phyloP scores from a whole-genome alignment of 306 rosid species.

The Oxytropis ochrocephala region DNA sequence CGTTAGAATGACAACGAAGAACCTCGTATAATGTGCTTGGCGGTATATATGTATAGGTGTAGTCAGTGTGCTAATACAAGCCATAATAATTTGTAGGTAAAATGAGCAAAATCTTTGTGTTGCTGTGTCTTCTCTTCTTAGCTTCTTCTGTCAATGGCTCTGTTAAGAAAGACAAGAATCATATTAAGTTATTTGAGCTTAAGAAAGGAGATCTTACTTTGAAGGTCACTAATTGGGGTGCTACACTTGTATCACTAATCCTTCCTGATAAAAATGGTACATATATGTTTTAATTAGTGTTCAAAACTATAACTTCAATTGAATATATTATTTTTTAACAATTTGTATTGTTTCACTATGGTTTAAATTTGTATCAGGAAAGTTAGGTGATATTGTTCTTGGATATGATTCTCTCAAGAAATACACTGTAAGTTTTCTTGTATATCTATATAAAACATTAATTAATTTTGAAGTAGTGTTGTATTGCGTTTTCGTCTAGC shows the following conservation, averaged over 20 bases:
- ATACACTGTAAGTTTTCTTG: constrained; percentile 36
- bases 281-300: background rate
- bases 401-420: constrained; percentile 55
- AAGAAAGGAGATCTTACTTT: constrained; percentile 31
- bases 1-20: background rate
- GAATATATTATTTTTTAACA: background rate
- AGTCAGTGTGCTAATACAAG: background rate
- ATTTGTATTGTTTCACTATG: background rate
- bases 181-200: constrained; percentile 23
- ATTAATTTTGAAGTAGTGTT: no score
- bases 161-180: background rate
- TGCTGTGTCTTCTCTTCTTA: constrained; percentile 10
- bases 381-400: constrained; percentile 65
- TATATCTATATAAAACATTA: no score
- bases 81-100: background rate
- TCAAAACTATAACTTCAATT: background rate
- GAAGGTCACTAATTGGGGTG: constrained; percentile 37
- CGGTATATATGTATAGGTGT: background rate
- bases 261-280: constrained; percentile 36
- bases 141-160: constrained; percentile 12
- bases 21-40: background rate
- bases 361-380: constrained; percentile 34
- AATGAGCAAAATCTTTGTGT: constrained; percentile 9
- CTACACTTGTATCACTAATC: constrained; percentile 26
- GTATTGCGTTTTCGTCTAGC: no score